A percentile compares a stretch with the other conserved stretches of the same genome.
Conservation (phyloP, 192 early-diverging fungal genomes). For the Gonapodya sp. region DNA sequence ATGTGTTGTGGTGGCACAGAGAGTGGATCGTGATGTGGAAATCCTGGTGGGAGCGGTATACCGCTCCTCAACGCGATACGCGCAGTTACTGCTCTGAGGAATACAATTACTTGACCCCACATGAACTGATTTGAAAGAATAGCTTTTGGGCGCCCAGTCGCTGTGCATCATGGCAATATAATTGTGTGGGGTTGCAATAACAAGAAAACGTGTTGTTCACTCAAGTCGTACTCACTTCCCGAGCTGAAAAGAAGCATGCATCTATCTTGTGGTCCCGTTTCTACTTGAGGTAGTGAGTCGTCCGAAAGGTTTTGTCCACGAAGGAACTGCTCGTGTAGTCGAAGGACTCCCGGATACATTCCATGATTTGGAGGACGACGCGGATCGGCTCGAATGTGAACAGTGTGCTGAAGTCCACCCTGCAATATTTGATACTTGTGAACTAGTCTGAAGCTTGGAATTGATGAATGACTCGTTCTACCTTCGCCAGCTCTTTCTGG, state of each 20-base stretch:
- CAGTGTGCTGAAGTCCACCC: background rate
- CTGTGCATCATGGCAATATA: no score
- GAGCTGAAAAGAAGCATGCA: background rate
- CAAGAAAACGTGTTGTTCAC: no score
- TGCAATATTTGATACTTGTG: no score
- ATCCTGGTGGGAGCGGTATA: background rate
- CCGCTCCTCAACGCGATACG: background rate
- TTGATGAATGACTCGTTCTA: no score
- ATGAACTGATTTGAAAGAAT: background rate
- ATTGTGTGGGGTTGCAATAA: no score
- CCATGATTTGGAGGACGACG: background rate
- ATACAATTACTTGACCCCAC: background rate
- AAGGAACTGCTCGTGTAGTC: background rate
- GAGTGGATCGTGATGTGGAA: background rate
- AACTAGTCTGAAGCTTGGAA: no score
- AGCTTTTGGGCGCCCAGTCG: background rate
- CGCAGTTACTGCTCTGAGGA: background rate
- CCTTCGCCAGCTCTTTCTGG: background rate
- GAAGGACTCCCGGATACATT: background rate
- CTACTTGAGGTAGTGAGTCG: background rate
- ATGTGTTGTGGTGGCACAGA: background rate
- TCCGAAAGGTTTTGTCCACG: background rate
- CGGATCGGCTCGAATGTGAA: background rate
- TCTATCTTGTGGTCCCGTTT: background rate
- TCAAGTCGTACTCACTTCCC: no score